Evolutionary conservation across 192 early-diverging fungal species (phyloP).

Genomic region (Entomortierella chlamydospora): DNA sequence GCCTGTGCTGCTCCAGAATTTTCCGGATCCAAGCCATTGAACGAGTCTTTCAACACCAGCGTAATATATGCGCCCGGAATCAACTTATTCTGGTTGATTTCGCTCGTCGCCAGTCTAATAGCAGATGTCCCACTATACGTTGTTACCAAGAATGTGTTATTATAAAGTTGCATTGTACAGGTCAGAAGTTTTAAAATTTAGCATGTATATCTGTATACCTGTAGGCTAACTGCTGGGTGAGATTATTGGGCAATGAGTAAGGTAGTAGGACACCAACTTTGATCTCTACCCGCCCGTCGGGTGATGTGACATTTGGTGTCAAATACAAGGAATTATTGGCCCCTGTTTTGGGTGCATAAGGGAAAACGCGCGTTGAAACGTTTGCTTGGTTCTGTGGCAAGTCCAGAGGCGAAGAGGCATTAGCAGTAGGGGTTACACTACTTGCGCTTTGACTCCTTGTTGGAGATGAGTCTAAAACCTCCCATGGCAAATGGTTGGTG

Average conservation of each 20-base stretch:
- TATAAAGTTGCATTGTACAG: too few species aligned
- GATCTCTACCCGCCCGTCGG: constrained; percentile 28
- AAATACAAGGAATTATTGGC: constrained; percentile 36
- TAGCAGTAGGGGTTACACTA: too few species aligned
- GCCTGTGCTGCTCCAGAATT: constrained; percentile 61
- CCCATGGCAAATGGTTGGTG: neutral
- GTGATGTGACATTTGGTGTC: constrained; percentile 25
- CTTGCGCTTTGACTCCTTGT: neutral
- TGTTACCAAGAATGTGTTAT: neutral
- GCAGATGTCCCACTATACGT: constrained; percentile 60
- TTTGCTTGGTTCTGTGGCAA: constrained; percentile 46
- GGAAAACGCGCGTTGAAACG: constrained; percentile 21
- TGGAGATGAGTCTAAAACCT: neutral
- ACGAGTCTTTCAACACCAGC: constrained; percentile 62
- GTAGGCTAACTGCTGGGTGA: constrained; percentile 42
- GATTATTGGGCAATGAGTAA: constrained; percentile 39
- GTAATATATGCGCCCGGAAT: constrained; percentile 64
- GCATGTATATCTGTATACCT: constrained; percentile 13
- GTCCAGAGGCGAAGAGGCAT: neutral
- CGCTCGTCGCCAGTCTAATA: constrained; percentile 60
- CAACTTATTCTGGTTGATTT: constrained; percentile 58
- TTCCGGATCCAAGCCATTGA: constrained; percentile 53
- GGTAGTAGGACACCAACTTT: constrained; percentile 34
- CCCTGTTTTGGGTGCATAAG: constrained; percentile 34
- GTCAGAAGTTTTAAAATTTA: too few species aligned